These are phyloP conservation scores for Ogataea kodamae DNA, from an alignment of 805 yeast species.

Conservation along the genomic window DNA sequence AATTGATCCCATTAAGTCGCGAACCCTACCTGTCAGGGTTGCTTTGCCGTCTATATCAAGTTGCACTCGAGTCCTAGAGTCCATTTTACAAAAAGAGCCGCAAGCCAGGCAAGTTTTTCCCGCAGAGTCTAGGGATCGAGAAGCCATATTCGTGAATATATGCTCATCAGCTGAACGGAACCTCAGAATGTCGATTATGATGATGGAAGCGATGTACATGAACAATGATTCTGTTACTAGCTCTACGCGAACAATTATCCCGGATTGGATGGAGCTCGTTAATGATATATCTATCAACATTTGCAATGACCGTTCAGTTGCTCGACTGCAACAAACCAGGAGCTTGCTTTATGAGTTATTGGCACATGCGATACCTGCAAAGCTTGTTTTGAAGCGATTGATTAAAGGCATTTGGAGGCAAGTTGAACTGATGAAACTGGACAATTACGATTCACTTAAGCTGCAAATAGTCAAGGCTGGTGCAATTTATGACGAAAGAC, in stretches of 20 bases:
- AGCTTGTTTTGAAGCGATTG: conserved; percentile 66
- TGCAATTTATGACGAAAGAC: conserved; percentile 76
- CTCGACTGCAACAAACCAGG: conserved; percentile 57
- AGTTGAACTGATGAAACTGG: conserved; percentile 20
- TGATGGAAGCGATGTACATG: conserved; percentile 79
- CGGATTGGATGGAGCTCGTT: conserved; percentile 92
- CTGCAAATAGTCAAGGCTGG: conserved; percentile 54
- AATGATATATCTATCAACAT: conserved; percentile 59
- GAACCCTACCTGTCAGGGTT: conserved; percentile 83
- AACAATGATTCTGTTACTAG: conserved; percentile 52
- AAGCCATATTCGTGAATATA: conserved; percentile 44
- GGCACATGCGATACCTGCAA: conserved; percentile 92
- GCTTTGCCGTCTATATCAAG: conserved; percentile 74
- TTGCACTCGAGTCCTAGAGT: conserved; percentile 49
- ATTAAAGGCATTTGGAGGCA: conserved; percentile 33
- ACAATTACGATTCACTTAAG: conserved; percentile 30
- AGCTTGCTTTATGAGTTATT: conserved; percentile 74
- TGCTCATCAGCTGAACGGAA: conserved; percentile 62
- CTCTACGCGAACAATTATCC: conserved; percentile 52
- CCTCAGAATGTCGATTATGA: conserved; percentile 69
- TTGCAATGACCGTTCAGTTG: conserved; percentile 59
- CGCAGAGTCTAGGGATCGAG: conserved; percentile 34
- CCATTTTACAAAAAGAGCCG: conserved; percentile 57
- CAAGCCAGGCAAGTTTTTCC: conserved; percentile 31
- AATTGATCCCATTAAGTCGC: conserved; percentile 89